These are phyloP conservation scores for Starmerella gropengiesseri DNA, from an alignment of 805 yeast species.

Conservation along the genomic window DNA sequence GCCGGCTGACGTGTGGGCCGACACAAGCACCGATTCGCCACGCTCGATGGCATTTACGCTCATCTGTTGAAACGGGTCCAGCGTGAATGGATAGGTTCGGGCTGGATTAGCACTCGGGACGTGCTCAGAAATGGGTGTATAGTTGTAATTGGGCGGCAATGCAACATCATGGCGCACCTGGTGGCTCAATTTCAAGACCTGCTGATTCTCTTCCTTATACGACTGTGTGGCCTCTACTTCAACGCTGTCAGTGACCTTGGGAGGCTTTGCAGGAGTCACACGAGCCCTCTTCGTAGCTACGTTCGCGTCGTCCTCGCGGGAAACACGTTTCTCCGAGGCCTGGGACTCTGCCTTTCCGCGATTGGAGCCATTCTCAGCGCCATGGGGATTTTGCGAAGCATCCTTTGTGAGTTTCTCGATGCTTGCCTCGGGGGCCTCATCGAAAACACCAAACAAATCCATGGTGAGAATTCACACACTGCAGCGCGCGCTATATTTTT, in stretches of 20 bases:
- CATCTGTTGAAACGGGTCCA: slow-evolving; percentile 97
- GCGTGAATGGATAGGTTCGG: slow-evolving; percentile 76
- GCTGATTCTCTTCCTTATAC: slow-evolving; percentile 18
- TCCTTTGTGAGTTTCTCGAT: slow-evolving; percentile 1
- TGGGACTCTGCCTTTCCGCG: not conserved
- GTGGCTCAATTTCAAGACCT: slow-evolving; percentile 58
- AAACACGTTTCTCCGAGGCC: not conserved
- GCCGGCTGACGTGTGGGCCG: slow-evolving; percentile 97
- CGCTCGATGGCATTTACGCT: slow-evolving; percentile 93
- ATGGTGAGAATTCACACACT: slow-evolving; percentile 9
- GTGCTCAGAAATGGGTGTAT: slow-evolving; percentile 80
- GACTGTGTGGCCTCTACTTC: slow-evolving; percentile 23
- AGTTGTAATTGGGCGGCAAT: slow-evolving; percentile 81
- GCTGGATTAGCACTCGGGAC: slow-evolving; percentile 61
- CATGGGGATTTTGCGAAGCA: not conserved
- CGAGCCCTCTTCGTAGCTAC: slow-evolving; percentile 3
- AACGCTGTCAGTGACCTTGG: slow-evolving; percentile 23
- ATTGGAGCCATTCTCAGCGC: not conserved
- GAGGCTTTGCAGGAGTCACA: slow-evolving; percentile 1
- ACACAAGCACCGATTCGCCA: slow-evolving; percentile 85
- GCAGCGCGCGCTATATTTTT: no score
- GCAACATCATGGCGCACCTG: slow-evolving; percentile 98
- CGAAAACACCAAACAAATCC: slow-evolving; percentile 25
- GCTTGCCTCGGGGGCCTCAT: slow-evolving; percentile 18
- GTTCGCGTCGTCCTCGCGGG: slow-evolving; percentile 1